phyloP scores from a whole-genome alignment of 768 basidiomycete species.

The Phaeolepiota aurea region DNA sequence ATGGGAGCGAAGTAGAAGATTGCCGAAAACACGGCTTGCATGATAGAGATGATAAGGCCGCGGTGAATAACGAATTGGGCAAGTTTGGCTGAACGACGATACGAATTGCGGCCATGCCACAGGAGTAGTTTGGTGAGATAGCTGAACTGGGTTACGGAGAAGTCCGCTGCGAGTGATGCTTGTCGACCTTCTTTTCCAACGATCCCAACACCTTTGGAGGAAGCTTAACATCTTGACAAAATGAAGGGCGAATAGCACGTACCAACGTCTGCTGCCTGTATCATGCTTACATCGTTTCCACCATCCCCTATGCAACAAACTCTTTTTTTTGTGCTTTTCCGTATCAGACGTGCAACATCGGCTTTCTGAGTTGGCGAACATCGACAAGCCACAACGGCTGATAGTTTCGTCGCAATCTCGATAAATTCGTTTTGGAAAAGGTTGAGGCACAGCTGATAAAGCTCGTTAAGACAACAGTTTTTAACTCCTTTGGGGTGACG shows the following conservation, averaged over 20 bases:
- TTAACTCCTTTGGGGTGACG: too few relatives aligned
- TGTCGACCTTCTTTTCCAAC: conserved; percentile 99
- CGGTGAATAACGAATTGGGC: conserved; percentile 99
- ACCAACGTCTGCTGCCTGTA: conserved; percentile 98
- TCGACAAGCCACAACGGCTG: conserved; percentile 94
- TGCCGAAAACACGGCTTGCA: conserved; percentile 94
- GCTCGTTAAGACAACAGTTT: too few relatives aligned
- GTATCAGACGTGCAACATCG: conserved; percentile 91
- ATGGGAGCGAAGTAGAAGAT: conserved; percentile 95
- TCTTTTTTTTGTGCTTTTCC: conserved; percentile 83
- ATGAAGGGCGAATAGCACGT: conserved; percentile 21
- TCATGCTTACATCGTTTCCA: conserved; percentile 99
- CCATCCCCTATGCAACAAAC: conserved; percentile 99
- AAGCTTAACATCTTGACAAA: not conserved
- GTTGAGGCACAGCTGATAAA: conserved; percentile 73
- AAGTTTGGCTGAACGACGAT: conserved; percentile 94
- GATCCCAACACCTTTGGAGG: conserved; percentile 78
- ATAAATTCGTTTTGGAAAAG: conserved; percentile 92
- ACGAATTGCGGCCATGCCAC: conserved; percentile 98
- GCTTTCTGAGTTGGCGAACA: conserved; percentile 99
- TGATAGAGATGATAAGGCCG: conserved; percentile 92
- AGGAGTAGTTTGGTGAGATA: conserved; percentile 91
- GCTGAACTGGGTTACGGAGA: conserved; percentile 96
- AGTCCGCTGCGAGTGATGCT: conserved; percentile 97
- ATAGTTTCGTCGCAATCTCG: conserved; percentile 91